Evolutionary conservation across 2,329 filamentous ascomycete genomes (phyloP), one percentile per base, ranked within the genome.

Genomic region (Trichoderma afroharzianum): DNA sequence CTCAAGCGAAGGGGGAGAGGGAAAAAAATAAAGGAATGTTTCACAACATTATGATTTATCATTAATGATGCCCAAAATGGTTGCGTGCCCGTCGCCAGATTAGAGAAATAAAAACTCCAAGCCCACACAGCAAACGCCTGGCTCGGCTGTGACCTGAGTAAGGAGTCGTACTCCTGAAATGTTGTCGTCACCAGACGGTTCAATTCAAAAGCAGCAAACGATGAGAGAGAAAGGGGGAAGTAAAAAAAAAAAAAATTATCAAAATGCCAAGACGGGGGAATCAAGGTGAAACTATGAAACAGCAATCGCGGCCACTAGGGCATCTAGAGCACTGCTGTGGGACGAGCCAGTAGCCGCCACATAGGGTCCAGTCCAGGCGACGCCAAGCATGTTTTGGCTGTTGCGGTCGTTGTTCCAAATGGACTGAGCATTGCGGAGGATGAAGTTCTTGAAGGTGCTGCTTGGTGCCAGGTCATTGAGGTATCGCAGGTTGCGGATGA

Each of bases 251-350:
- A 39, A 50, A 32, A 3, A 21, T 24, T 53, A 53, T 28, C 50
- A 67, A 67, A 21, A 32, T 57, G 59, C 26, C 36, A 71, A 50
- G 43, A 33, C 39, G 30, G 36, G 33, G 30, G 59, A 63, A 61
- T 30, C 33, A 28, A 58, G 50, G 36, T 28, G 24, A 58, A 68
- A 71, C 74, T 74, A 80, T 47, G 78, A 77, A 15, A 84, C 82
- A 26, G 80, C 81, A 74, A 86, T 77, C 7, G 90, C 90, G 32
- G 88, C 91, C 72, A 93, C 88, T 33, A 93, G 81, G 43, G 85
- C 87, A 80, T 93, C 91, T 79, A 93, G 80, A 0, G 89, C 91
- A 21, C 88, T 88, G 76, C 87, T 88, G 59, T 93, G 91, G 26
- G 88, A 88, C 62, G 86, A 84, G 1, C 90, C 88, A 1, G 84